Base-by-base conservation (phyloP, 768 basidiomycete species). In the Pleurotus tuoliensis region DNA sequence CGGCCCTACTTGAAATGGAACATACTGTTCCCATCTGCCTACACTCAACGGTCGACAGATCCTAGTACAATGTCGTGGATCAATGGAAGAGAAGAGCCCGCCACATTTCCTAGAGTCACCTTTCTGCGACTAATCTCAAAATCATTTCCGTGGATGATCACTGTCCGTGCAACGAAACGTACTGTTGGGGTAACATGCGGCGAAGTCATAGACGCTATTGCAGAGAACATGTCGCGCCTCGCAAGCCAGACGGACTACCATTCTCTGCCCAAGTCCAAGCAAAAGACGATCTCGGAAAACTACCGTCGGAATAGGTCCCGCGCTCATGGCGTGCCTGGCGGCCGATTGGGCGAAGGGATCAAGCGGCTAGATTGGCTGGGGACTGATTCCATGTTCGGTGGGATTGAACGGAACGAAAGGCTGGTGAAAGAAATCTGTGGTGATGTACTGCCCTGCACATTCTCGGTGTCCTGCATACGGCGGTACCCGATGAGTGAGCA, bases 271-370 rank as follows among this genome's bases (percentile, higher is more conserved):
- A 38, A 57, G 2, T 51, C 41, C n/a, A 71, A 70, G 12, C 74
- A 80, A 58, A 72, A 72, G 1, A 66, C 71, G 8, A 73, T 89
- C 11, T 71, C 71, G 41, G 71, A 76, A 24, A 76, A 82, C 30
- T 92, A 89, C 66, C 70, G 75, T 37, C 74, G 80, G 65, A 92
- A 92, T 65, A 80, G 90, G 16, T 86, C 86, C 8, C 79, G 82
- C 7, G 77, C 77, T 27, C 71, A 71, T 22, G 82, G 81, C 47
- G 88, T 84, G 1, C 89, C 90, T 1, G 90, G 90, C 0, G 90
- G 88, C 0, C 69, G 70, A 41, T 76, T 92, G 3, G 82, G 82
- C 6, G 75, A 79, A 47, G 83, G 83, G 7, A 74, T 92, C 67
- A 80, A 82, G 60, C 72, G 84, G 53, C 70, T 88, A 53, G 90